These are phyloP conservation scores for Xylaria sp. DNA, from an alignment of 2,329 filamentous ascomycete genomes.

Conservation along the genomic window DNA sequence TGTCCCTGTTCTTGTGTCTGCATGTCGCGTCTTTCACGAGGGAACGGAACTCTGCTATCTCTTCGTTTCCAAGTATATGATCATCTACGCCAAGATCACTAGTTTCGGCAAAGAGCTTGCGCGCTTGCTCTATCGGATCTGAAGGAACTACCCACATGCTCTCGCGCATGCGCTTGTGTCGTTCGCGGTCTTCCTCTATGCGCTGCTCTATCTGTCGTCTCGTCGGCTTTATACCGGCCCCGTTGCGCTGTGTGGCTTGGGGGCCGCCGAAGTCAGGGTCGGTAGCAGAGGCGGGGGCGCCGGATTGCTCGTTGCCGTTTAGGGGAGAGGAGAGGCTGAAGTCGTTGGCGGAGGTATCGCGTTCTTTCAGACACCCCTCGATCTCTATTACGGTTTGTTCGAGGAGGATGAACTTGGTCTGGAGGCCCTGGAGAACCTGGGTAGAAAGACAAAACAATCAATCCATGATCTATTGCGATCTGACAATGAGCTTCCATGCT, in stretches of 20 bases:
- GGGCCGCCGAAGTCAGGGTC: constrained; percentile 52
- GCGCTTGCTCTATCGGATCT: constrained; percentile 76
- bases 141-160: constrained; percentile 89
- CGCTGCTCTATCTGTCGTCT: constrained; percentile 93
- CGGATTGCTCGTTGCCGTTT: constrained; percentile 54
- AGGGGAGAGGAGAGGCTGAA: constrained; percentile 63
- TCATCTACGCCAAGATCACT: constrained; percentile 92
- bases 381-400: constrained; percentile 80
- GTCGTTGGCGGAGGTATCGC: constrained; percentile 73
- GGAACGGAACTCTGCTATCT: constrained; percentile 61
- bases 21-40: constrained; percentile 27
- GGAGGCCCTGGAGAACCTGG: constrained; percentile 75
- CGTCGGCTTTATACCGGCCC: constrained; percentile 64
- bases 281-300: constrained; percentile 43
- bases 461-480: constrained; percentile 11
- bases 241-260: constrained; percentile 44
- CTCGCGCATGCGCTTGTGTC: constrained; percentile 91
- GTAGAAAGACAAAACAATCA: constrained; percentile 11
- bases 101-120: constrained; percentile 85
- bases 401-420: constrained; percentile 78
- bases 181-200: constrained; percentile 95
- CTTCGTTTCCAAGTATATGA: constrained; percentile 79
- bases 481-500: neutral
- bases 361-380: constrained; percentile 82
- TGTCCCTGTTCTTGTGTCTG: constrained; percentile 25